Base-by-base conservation (phyloP, 1,139 yeast genomes). In the Zhuliangozyma parablackwelliae region DNA sequence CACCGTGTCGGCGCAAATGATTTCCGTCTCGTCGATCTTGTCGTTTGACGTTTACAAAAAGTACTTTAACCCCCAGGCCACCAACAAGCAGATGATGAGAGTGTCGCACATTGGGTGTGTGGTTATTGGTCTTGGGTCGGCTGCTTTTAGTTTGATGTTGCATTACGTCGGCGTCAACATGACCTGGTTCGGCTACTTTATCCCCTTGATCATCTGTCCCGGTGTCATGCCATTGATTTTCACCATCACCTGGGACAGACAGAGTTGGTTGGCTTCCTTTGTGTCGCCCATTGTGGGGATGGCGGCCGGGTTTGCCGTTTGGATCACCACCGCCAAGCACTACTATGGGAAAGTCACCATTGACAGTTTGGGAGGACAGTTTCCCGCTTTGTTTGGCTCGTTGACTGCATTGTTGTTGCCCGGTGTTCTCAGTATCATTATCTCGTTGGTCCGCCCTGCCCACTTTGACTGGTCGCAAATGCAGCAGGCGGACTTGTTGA, bases 141-240 rank as follows among this genome's bases (percentile, higher is more conserved):
- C 59, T 6, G 61, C 50, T 3, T 56, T 56, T 33, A 47, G 58
- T 3, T 47, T 55, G 6, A 56, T 56, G 59, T 42, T 56, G 12
- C 60, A 56, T 36, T 56, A 55, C 34, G 59, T 53, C 23, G 59
- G 58, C 6, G 51, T 50, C 9, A 50, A 48, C 44, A 43, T 52
- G 54, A 56, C 65, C 5, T 62, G 67, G 67, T 36, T 61, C 33
- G 58, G 61, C 3, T 59, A 61, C 38, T 61, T 62, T 41, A 39
- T 43, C 31, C 55, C 65, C 3, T 56, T 61, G 55, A 34, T 60
- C 11, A 59, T 58, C 25, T 57, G 64, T 41, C 63, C 63, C 9
- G 63, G 59, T 28, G 57, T 62, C 12, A 47, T 60, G 30, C 65
- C 65, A 6, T 44, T 59, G 37, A 47, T 56, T 8, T 49, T 55